phyloP scores from a whole-genome alignment of 2,329 filamentous ascomycete species.

The Xylaria sp. region DNA sequence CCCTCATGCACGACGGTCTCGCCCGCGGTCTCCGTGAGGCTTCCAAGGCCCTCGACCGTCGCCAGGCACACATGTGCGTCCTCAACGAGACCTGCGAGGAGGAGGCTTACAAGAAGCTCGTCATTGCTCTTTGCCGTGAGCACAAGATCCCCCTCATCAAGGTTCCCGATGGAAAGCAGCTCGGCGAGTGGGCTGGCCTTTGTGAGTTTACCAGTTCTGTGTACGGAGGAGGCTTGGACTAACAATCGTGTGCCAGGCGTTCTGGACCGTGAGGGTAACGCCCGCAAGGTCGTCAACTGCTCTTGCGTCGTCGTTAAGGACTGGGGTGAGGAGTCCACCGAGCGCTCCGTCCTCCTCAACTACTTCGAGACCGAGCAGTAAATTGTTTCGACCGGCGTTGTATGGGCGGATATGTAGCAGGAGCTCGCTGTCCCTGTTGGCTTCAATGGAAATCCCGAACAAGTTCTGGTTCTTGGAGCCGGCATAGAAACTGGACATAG shows the following conservation, averaged over 20 bases:
- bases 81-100: constrained; percentile 99
- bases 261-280: constrained; percentile 98
- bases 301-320: constrained; percentile 99
- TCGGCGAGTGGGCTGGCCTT: constrained; percentile 99
- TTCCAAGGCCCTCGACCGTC: constrained; percentile 96
- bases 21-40: constrained; percentile 97
- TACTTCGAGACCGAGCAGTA: constrained; percentile 96
- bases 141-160: constrained; percentile 99
- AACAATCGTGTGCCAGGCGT: constrained; percentile 59
- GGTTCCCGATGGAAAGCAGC: constrained; percentile 98
- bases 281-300: constrained; percentile 99
- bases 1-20: constrained; percentile 98
- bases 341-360: constrained; percentile 98
- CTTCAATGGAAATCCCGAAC: constrained; percentile 25
- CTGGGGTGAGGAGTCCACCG: constrained; percentile 99
- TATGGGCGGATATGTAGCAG: constrained; percentile 28
- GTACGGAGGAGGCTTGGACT: constrained; percentile 22
- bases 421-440: constrained; percentile 25
- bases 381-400: constrained; percentile 35
- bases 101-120: constrained; percentile 99
- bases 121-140: constrained; percentile 96
- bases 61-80: constrained; percentile 99
- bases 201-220: constrained; percentile 61
- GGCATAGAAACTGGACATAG: constrained; percentile 36
- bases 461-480: constrained; percentile 41